Base-by-base conservation (phyloP, 768 basidiomycete genomes). In the Xerocomellus chrysenteron region DNA sequence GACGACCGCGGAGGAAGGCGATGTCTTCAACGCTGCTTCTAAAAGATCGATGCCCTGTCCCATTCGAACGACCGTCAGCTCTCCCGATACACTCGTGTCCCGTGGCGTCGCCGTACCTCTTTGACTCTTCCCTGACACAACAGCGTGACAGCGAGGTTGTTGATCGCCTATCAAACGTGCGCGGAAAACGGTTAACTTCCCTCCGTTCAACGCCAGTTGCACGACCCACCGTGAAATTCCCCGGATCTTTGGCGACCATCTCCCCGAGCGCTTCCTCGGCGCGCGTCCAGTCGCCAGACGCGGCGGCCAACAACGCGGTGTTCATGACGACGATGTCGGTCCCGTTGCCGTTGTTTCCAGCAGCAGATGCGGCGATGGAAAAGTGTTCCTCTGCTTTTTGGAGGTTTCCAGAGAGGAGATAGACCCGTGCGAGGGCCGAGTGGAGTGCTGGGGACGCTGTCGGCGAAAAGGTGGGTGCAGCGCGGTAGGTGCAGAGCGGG, bases 331-430 rank as follows among this genome's bases (percentile, higher is more conserved):
- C 78, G 58, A 76, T 69, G 7, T 78, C 64, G 44, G 79, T 72
- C 10, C 76, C 70, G 0, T 78, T 82, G 4, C 54, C 62, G 2
- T 74, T 69, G 65, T 82, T 81, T 24, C 68, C 71, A 1, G 75
- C 78, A 17, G 84, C 82, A 0, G 72, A 68, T 2, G 75, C 73
- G 11, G 63, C 68, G 42, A 57, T 58, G 16, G 61, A 55, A 63
- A 92, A 84, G 63, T 90, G 85, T 46, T 77, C 68, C 35, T 76
- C 71, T 9, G 91, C 90, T 59, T 76, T 75, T 16, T 70, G 69
- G 55, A 92, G 65, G 68, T 90, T 78, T 4, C 91, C 91, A 5
- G 80, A 77, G 64, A 93, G 87, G 19, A 93, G 79, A 66, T 92
- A 87, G 41, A 91, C 81, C 21, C 90, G 80, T 6, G 80, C 91